Evolutionary conservation across 768 basidiomycete species (phyloP).

Genomic region (Pleurotus tuber-regium): DNA sequence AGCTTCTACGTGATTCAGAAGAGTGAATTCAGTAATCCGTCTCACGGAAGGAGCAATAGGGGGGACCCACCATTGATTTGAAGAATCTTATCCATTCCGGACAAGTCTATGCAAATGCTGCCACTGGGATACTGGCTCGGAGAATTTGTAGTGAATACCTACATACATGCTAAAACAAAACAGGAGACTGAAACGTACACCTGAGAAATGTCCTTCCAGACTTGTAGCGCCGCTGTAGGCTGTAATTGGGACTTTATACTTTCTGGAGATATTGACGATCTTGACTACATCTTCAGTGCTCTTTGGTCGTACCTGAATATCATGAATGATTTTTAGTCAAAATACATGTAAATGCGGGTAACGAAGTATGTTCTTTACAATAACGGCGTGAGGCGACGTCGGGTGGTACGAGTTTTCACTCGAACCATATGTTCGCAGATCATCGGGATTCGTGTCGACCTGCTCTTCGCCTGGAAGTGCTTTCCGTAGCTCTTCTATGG

Average conservation of each 20-base stretch:
- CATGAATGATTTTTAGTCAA: slow-evolving; percentile 40
- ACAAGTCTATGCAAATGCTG: slow-evolving; percentile 81
- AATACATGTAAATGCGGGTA: slow-evolving; percentile 2
- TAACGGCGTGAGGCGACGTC: slow-evolving; percentile 10
- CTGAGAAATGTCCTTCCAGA: slow-evolving; percentile 74
- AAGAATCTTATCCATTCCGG: slow-evolving; percentile 75
- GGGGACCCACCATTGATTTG: slow-evolving; percentile 59
- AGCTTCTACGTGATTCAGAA: slow-evolving; percentile 37
- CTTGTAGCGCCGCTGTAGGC: slow-evolving; percentile 82
- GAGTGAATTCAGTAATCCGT: neutral
- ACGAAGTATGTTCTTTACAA: slow-evolving; percentile 6
- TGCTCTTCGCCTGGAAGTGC: slow-evolving; percentile 33
- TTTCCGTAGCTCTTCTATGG: slow-evolving; percentile 46
- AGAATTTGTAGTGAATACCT: neutral
- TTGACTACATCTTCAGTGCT: slow-evolving; percentile 81
- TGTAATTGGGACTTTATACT: slow-evolving; percentile 73
- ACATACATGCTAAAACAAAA: too few species aligned
- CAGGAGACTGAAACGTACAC: too few species aligned
- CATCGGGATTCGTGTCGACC: slow-evolving; percentile 46
- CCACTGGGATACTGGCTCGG: slow-evolving; percentile 42
- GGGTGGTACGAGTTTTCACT: slow-evolving; percentile 50
- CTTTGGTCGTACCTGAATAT: slow-evolving; percentile 60
- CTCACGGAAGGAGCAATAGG: neutral
- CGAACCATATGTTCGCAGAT: slow-evolving; percentile 52
- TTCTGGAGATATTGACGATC: slow-evolving; percentile 72